Evolutionary conservation across 2,329 filamentous ascomycete genomes (phyloP).

Genomic region (Paecilomyces sp.): DNA sequence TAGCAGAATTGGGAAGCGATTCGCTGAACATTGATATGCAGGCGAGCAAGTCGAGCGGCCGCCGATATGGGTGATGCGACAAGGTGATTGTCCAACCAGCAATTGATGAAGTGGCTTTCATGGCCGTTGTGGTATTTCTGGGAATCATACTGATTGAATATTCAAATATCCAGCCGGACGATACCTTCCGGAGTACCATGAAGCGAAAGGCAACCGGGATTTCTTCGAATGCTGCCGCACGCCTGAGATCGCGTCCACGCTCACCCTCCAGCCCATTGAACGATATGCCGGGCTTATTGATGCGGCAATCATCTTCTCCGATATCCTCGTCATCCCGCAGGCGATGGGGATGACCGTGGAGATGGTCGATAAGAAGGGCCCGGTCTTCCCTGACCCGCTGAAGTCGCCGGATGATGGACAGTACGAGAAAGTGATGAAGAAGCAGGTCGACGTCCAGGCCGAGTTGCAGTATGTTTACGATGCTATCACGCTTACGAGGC

Average conservation of each 20-base stretch:
- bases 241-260: slow-evolving; percentile 83
- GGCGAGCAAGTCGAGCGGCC: slow-evolving; percentile 86
- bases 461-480: slow-evolving; percentile 94
- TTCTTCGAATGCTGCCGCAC: slow-evolving; percentile 97
- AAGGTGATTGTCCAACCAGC: slow-evolving; percentile 55
- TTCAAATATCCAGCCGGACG: slow-evolving; percentile 61
- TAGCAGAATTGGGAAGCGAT: not conserved
- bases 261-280: slow-evolving; percentile 92
- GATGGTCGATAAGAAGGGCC: slow-evolving; percentile 96
- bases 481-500: slow-evolving; percentile 82
- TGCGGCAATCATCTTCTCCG: slow-evolving; percentile 96
- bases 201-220: slow-evolving; percentile 82
- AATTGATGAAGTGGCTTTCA: not conserved
- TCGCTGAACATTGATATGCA: slow-evolving; percentile 31
- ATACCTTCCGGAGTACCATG: slow-evolving; percentile 95
- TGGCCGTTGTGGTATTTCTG: not conserved
- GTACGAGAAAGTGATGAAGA: slow-evolving; percentile 68
- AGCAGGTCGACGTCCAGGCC: slow-evolving; percentile 72
- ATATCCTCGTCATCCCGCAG: slow-evolving; percentile 95
- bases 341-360: slow-evolving; percentile 98
- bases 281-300: slow-evolving; percentile 86
- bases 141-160: slow-evolving; percentile 4
- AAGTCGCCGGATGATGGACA: slow-evolving; percentile 72
- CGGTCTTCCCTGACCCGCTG: slow-evolving; percentile 84
- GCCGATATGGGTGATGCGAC: slow-evolving; percentile 98